Conservation (phyloP, 2,329 filamentous ascomycete genomes). For the Diaporthe sp. region DNA sequence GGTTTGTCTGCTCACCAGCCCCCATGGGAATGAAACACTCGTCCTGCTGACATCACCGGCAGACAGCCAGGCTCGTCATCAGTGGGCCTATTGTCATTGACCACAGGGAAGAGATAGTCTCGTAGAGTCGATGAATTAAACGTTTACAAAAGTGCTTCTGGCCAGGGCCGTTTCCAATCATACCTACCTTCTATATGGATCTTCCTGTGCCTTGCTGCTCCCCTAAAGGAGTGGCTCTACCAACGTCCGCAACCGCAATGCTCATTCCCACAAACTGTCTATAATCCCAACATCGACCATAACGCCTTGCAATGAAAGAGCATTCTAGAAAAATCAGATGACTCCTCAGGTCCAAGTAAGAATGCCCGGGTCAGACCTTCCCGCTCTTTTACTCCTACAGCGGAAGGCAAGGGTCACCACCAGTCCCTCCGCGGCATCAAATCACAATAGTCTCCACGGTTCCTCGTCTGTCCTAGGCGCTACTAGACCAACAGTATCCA, state of each 20-base stretch:
- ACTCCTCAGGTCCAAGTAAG: neutral
- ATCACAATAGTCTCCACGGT: conserved; percentile 32
- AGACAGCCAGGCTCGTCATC: neutral
- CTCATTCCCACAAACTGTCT: conserved; percentile 1
- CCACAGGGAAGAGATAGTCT: neutral
- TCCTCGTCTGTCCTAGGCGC: conserved; percentile 34
- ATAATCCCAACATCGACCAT: conserved; percentile 15
- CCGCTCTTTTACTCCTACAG: neutral
- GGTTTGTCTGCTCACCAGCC: no score
- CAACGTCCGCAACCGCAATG: neutral
- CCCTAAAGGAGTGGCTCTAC: conserved; percentile 4
- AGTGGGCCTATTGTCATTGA: neutral
- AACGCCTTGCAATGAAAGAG: conserved; percentile 33
- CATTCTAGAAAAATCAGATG: conserved; percentile 1
- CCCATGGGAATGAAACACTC: neutral
- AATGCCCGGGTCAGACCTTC: neutral
- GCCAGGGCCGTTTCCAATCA: neutral
- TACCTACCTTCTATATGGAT: conserved; percentile 9
- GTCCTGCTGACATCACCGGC: neutral
- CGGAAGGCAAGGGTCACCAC: conserved; percentile 6
- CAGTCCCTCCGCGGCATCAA: conserved; percentile 33
- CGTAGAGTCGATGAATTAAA: conserved; percentile 8
- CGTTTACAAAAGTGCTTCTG: neutral
- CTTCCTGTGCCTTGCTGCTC: neutral
- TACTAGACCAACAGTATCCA: conserved; percentile 33